Conservation (phyloP, 1,284 basidiomycete genomes). For the Fistulinella cinereoalba region DNA sequence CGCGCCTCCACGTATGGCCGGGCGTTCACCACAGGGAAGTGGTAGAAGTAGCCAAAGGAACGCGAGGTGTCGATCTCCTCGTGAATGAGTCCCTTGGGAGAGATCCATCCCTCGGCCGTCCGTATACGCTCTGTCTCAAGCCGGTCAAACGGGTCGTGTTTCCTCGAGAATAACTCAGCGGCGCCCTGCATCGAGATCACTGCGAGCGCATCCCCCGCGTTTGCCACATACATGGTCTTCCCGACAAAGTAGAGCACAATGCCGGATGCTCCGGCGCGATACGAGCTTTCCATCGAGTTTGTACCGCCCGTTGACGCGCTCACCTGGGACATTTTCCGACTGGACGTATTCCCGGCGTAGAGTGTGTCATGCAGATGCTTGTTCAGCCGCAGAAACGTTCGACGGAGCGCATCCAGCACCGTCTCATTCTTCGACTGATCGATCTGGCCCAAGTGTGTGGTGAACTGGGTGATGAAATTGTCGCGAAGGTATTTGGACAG, state of each 20-base stretch:
- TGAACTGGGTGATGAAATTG: slow-evolving; percentile 66
- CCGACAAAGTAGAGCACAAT: slow-evolving; percentile 85
- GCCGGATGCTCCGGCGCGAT: slow-evolving; percentile 79
- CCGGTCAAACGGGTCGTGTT: slow-evolving; percentile 90
- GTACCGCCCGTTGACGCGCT: slow-evolving; percentile 45
- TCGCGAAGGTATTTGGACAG: slow-evolving; percentile 82
- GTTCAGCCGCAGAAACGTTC: slow-evolving; percentile 85
- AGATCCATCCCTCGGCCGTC: slow-evolving; percentile 93
- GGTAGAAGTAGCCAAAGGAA: slow-evolving; percentile 92
- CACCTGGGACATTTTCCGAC: slow-evolving; percentile 68
- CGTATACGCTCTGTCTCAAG: slow-evolving; percentile 86
- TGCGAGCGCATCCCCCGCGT: slow-evolving; percentile 87
- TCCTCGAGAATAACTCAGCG: slow-evolving; percentile 73
- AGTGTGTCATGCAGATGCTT: slow-evolving; percentile 71
- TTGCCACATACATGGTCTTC: slow-evolving; percentile 86
- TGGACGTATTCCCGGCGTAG: slow-evolving; percentile 39
- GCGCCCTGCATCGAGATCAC: slow-evolving; percentile 85
- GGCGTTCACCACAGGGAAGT: slow-evolving; percentile 90
- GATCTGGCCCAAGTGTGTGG: slow-evolving; percentile 50
- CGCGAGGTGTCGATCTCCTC: slow-evolving; percentile 91
- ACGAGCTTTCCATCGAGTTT: slow-evolving; percentile 39
- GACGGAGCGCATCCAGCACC: slow-evolving; percentile 73
- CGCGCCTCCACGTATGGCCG: slow-evolving; percentile 76
- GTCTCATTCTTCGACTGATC: slow-evolving; percentile 43
- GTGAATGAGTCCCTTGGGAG: slow-evolving; percentile 90